These are phyloP conservation scores for Elsinoe perseae DNA, from an alignment of 2,329 filamentous ascomycete genomes.

Conservation along the genomic window DNA sequence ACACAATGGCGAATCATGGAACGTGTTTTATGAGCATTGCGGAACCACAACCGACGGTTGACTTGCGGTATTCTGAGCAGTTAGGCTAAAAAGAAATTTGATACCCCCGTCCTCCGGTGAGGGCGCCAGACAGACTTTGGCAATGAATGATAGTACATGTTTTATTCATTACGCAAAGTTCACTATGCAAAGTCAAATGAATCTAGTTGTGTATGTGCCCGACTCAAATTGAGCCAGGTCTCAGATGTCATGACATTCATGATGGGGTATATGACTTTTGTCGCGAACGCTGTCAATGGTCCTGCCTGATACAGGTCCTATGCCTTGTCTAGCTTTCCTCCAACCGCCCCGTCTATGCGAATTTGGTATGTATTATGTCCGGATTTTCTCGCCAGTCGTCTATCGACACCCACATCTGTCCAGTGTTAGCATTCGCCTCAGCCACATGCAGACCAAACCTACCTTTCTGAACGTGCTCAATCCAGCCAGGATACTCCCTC, in stretches of 20 bases:
- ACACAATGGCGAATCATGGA: neutral
- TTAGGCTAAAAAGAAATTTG: neutral
- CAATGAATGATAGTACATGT: neutral
- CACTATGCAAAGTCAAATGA: neutral
- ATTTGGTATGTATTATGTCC: constrained; percentile 97
- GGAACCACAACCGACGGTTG: constrained; percentile 6
- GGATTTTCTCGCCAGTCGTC: constrained; percentile 99
- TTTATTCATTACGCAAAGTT: neutral
- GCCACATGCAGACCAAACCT: constrained; percentile 28
- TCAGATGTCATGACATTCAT: constrained; percentile 12
- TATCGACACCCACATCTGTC: constrained; percentile 97
- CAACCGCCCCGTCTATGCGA: constrained; percentile 45
- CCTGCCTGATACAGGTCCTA: constrained; percentile 4
- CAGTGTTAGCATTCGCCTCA: constrained; percentile 12
- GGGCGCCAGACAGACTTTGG: constrained; percentile 12
- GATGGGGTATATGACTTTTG: constrained; percentile 13
- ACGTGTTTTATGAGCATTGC: neutral
- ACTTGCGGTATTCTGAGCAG: constrained; percentile 9
- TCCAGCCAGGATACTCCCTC: constrained; percentile 91
- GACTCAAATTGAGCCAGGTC: neutral
- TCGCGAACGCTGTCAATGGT: neutral
- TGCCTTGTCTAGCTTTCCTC: neutral
- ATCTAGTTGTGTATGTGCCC: neutral
- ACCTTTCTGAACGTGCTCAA: constrained; percentile 98
- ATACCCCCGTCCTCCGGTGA: constrained; percentile 13